Conservation (phyloP, 2,329 filamentous ascomycete genomes). For the Beauveria rudraprayagi region DNA sequence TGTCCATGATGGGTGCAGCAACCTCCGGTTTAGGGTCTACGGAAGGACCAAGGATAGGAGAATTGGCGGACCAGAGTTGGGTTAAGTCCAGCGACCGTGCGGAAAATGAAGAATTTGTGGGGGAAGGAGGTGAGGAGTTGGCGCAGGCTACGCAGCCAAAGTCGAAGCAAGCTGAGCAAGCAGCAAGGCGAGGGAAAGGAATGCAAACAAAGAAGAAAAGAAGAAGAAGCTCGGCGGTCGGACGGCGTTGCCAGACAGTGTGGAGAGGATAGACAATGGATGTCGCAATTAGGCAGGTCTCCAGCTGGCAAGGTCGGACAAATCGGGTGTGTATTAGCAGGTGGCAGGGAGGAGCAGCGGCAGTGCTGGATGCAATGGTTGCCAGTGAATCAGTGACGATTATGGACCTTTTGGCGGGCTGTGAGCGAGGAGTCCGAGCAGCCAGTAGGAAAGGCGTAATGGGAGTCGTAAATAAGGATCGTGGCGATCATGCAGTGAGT, state of each 20-base stretch:
- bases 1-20: conserved; percentile 6
- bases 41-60: conserved; percentile 2
- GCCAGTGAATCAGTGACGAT: background rate
- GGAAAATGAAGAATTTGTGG: background rate
- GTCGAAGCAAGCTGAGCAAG: background rate
- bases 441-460: background rate
- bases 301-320: background rate
- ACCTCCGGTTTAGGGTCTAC: conserved; percentile 9
- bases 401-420: background rate
- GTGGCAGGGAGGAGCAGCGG: background rate
- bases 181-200: background rate
- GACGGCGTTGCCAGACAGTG: conserved; percentile 2
- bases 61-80: background rate
- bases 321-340: background rate
- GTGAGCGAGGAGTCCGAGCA: background rate
- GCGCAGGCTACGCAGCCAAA: background rate
- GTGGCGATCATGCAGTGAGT: background rate
- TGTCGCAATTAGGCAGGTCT: conserved; percentile 4
- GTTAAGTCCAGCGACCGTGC: background rate
- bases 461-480: background rate
- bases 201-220: background rate
- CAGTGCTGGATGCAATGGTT: too few relatives aligned
- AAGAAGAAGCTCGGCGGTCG: background rate
- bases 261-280: background rate
- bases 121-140: background rate